phyloP scores from a whole-genome alignment of 768 basidiomycete species.

The Strobilomyces dryophilus region DNA sequence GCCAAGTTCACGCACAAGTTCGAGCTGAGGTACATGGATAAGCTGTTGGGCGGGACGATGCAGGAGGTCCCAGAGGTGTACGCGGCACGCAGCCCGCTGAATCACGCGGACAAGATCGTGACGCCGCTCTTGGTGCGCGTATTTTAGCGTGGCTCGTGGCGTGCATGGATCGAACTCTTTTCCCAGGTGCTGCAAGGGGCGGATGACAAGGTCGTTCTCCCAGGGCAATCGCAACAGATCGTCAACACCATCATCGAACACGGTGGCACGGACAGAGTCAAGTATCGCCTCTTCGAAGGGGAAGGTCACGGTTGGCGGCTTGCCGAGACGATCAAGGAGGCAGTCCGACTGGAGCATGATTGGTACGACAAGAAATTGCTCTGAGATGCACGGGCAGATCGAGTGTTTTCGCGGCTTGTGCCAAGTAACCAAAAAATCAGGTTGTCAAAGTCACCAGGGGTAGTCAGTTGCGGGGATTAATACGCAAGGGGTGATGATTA shows the following conservation, averaged over 20 bases:
- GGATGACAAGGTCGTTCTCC: conserved; percentile 61
- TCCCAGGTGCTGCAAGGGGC: conserved; percentile 66
- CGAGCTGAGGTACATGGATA: conserved; percentile 53
- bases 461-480: no score
- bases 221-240: conserved; percentile 48
- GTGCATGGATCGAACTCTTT: neutral
- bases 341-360: conserved; percentile 31
- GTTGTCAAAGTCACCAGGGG: no score
- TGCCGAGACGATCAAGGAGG: conserved; percentile 33
- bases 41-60: conserved; percentile 58
- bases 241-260: conserved; percentile 23
- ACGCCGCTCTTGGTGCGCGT: conserved; percentile 55
- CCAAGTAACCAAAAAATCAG: no score
- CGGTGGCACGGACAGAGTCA: conserved; percentile 25
- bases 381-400: neutral
- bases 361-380: conserved; percentile 31
- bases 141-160: no score
- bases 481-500: no score
- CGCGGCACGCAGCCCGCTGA: conserved; percentile 56
- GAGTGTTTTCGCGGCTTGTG: no score
- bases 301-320: conserved; percentile 43
- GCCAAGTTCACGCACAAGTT: conserved; percentile 71
- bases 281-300: conserved; percentile 40
- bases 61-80: conserved; percentile 55
- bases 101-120: conserved; percentile 57